These are phyloP conservation scores for Xylaria sp. DNA, from an alignment of 2,329 filamentous ascomycete species.

Conservation along the genomic window DNA sequence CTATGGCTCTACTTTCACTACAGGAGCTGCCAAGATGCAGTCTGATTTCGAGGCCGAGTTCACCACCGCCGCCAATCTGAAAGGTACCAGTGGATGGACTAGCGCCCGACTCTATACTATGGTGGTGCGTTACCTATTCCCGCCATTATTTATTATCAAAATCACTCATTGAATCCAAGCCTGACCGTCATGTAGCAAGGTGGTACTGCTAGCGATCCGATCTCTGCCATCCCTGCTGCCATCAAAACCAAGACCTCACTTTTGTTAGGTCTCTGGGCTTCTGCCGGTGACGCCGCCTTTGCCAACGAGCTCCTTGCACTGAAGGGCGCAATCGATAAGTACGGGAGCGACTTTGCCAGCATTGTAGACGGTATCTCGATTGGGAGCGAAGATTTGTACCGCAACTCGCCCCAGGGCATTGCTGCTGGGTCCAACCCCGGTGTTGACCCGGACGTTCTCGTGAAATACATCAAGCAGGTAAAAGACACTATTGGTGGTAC, in stretches of 20 bases:
- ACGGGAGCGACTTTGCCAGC: conserved; percentile 71
- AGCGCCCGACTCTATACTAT: conserved; percentile 80
- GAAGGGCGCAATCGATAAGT: conserved; percentile 72
- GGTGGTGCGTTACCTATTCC: conserved; percentile 57
- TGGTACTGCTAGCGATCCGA: conserved; percentile 66
- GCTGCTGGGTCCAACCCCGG: conserved; percentile 71
- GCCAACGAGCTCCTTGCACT: conserved; percentile 80
- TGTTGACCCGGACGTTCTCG: conserved; percentile 68
- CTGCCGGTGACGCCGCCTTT: conserved; percentile 70
- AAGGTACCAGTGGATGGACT: conserved; percentile 72
- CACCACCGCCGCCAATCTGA: conserved; percentile 70
- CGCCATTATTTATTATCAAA: background rate
- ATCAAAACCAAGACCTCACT: conserved; percentile 82
- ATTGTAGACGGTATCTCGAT: conserved; percentile 85
- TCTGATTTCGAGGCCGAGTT: conserved; percentile 77
- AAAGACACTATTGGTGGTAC: conserved; percentile 72
- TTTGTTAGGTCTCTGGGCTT: conserved; percentile 86
- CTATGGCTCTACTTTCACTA: conserved; percentile 72
- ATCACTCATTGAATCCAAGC: background rate
- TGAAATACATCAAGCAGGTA: conserved; percentile 76
- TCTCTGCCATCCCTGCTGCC: conserved; percentile 73
- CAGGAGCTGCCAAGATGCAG: conserved; percentile 68
- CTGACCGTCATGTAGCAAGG: conserved; percentile 60
- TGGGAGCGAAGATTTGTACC: conserved; percentile 88
- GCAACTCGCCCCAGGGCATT: conserved; percentile 76